Evolutionary conservation across 2,329 filamentous ascomycete genomes (phyloP), one percentile per base, ranked within the genome.

Genomic region (Fusarium sp.): DNA sequence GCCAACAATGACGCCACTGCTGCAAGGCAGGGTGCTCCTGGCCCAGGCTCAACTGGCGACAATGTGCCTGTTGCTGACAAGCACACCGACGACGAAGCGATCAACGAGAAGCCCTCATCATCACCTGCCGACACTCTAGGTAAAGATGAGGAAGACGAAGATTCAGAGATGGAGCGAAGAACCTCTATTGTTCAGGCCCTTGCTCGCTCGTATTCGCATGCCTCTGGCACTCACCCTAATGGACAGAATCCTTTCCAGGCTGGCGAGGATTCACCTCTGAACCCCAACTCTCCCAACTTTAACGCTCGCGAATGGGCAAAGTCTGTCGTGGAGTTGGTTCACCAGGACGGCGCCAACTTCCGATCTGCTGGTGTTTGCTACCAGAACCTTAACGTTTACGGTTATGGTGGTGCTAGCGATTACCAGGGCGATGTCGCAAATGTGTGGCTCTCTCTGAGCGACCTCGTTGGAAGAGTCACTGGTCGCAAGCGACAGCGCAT

Each of bases 371-470:
- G 92, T 51, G 85, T 94, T 48, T 85, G 87, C 56, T 93, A 91
- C 82, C 87, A 89, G 79, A 87, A 93, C 77, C 83, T 94, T 62
- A 92, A 89, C 68, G 90, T 93, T 10, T 89, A 90, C 77, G 91
- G 91, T 44, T 93, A 87, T 75, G 91, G 91, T 48, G 87, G 87
- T 44, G 85, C 89, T 2, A 92, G 91, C 2, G 91, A 93, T 79
- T 93, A 91, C 80, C 92, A 94, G 78, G 91, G 90, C 81, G 87
- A 91, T 71, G 89, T 92, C 35, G 83, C 82, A 71, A 92, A 92
- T 73, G 83, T 91, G 62, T 89, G 88, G 83, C 80, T 92, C 6
- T 87, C 88, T 54, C 75, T 81, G 0, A 81, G 80, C 2, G 83
- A 83, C 16, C 58, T 85, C n/a, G 77, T 82, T 3, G 85, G 86